Conservation (phyloP, 768 basidiomycete genomes). For the Pleurotus eryngii region DNA sequence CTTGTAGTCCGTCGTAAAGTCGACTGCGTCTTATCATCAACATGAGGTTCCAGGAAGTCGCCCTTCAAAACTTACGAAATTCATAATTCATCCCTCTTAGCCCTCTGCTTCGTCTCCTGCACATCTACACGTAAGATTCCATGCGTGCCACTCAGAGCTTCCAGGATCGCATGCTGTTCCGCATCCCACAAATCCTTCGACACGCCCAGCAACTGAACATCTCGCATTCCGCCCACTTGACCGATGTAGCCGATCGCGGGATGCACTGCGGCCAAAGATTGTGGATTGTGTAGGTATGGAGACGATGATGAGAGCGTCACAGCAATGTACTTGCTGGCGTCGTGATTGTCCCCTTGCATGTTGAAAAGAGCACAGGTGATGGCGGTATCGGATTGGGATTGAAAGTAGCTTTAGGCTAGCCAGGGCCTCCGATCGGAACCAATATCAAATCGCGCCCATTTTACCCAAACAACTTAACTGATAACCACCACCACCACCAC, state of each 20-base stretch:
- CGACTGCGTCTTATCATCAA: too few species aligned
- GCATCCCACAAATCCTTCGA: constrained; percentile 35
- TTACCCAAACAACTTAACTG: not conserved
- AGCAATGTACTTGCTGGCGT: constrained; percentile 39
- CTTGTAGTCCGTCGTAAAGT: too few species aligned
- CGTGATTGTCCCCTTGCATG: constrained; percentile 28
- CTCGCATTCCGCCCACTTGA: constrained; percentile 36
- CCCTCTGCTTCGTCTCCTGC: constrained; percentile 30
- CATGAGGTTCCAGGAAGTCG: too few species aligned
- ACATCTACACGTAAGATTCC: constrained; percentile 35
- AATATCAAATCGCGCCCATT: not conserved
- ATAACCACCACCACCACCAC: too few species aligned
- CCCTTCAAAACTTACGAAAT: too few species aligned
- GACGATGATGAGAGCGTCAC: constrained; percentile 37
- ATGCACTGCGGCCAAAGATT: constrained; percentile 27
- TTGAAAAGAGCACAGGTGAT: constrained; percentile 1
- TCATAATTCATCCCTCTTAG: constrained; percentile 34
- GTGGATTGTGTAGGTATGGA: constrained; percentile 26
- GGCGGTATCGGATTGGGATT: not conserved
- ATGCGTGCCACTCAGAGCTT: constrained; percentile 20
- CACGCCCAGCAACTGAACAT: constrained; percentile 44
- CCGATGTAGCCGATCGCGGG: constrained; percentile 35
- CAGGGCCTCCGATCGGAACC: not conserved
- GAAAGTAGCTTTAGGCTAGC: not conserved
- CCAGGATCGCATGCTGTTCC: constrained; percentile 28